Evolutionary conservation across 2,329 filamentous ascomycete genomes (phyloP), one percentile per base, ranked within the genome.

Genomic region (Teratosphaeriaceae sp.): DNA sequence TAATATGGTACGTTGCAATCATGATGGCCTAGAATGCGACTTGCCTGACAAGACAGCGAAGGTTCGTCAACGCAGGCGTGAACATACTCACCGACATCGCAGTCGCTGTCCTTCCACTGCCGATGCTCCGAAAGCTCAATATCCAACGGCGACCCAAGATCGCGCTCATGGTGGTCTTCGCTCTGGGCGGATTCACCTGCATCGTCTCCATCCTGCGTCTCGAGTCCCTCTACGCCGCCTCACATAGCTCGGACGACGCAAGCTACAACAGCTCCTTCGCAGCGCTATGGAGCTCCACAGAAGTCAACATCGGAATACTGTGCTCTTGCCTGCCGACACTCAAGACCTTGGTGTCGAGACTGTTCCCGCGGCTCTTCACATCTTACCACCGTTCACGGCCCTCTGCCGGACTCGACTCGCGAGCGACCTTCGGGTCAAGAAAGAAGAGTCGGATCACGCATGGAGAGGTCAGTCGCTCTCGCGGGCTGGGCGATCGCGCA

Each of bases 1-100:
- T 59, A 0, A 53, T 72, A 7, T 72, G 69, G 69, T 70, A 45
- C 34, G 49, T n/a, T n/a, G n/a, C n/a, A n/a, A n/a, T n/a, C n/a
- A n/a, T n/a, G n/a, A n/a, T n/a, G n/a, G n/a, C n/a, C n/a, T n/a
- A n/a, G n/a, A n/a, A n/a, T n/a, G n/a, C n/a, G n/a, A n/a, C n/a
- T n/a, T n/a, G n/a, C n/a, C n/a, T n/a, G n/a, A n/a, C n/a, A n/a
- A n/a, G n/a, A n/a, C n/a, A n/a, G n/a, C n/a, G n/a, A n/a, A 60
- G 57, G 56, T 59, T 70, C 51, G 64, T 54, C 19, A 64, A 63
- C 42, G 53, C 61, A n/a, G 55, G 48, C 12, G 49, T 60, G 15
- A 67, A 66, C 45, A 61, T 65, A 29, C 42, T 57, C 12, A 65
- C 63, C 7, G 64, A 67, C 44, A 51, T 65, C 42, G 49, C 54